These are phyloP conservation scores for Iris pallida DNA, from an alignment of 116 monocot species.

Conservation along the genomic window DNA sequence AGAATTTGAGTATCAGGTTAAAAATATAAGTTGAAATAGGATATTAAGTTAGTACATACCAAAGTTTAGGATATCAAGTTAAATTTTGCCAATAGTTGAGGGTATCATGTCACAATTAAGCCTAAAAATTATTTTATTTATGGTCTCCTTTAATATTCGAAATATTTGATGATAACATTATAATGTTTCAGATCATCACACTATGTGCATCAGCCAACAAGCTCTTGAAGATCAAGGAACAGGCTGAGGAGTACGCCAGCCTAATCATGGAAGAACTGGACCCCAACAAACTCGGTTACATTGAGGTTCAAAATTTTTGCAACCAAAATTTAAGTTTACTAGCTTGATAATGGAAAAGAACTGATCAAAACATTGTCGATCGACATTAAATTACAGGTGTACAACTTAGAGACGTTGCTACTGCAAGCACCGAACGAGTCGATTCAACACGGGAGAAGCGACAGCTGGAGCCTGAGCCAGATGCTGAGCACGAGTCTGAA, in stretches of 20 bases:
- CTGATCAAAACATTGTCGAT: background rate
- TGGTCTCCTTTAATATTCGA: too few species aligned
- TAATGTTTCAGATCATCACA: conserved; percentile 62
- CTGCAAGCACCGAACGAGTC: conserved; percentile 55
- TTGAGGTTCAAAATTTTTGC: conserved; percentile 38
- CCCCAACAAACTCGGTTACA: conserved; percentile 66
- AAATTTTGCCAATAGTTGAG: too few species aligned
- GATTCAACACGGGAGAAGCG: conserved; percentile 30
- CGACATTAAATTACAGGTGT: too few species aligned
- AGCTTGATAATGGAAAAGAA: too few species aligned
- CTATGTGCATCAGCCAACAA: conserved; percentile 82
- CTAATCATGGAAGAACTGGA: conserved; percentile 92
- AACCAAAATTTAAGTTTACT: too few species aligned
- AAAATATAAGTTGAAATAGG: too few species aligned
- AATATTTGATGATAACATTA: too few species aligned
- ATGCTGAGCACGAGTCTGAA: conserved; percentile 70
- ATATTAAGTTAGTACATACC: too few species aligned
- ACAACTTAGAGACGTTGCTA: conserved; percentile 71
- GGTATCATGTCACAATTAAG: too few species aligned
- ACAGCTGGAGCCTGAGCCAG: conserved; percentile 75
- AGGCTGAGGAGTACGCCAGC: conserved; percentile 75
- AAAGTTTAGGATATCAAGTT: too few species aligned
- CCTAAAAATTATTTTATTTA: too few species aligned
- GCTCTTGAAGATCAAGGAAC: conserved; percentile 69
- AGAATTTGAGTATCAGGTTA: too few species aligned